phyloP scores from a whole-genome alignment of 768 basidiomycete genomes.

The Termitomyces sp. region DNA sequence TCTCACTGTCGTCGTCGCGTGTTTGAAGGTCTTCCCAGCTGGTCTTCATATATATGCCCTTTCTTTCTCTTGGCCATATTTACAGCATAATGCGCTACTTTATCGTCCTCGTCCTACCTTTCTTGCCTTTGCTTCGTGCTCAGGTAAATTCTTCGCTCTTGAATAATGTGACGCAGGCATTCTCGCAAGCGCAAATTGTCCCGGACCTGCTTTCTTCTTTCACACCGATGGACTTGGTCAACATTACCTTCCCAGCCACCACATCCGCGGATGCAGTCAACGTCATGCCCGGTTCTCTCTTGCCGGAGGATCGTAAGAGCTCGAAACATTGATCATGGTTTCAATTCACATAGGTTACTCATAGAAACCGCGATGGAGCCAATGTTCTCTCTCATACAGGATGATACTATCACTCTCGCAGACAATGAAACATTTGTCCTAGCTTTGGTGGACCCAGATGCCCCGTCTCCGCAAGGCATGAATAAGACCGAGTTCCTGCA shows the following conservation, averaged over 20 bases:
- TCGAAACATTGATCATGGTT: background rate
- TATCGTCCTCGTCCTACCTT: slow-evolving; percentile 3
- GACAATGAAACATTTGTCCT: slow-evolving; percentile 28
- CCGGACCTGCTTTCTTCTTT: slow-evolving; percentile 33
- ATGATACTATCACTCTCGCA: slow-evolving; percentile 14
- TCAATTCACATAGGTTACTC: background rate
- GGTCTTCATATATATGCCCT: background rate
- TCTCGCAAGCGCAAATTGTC: slow-evolving; percentile 33
- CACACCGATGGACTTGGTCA: slow-evolving; percentile 27
- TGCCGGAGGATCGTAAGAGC: slow-evolving; percentile 30
- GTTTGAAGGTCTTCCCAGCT: background rate
- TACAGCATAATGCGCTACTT: background rate
- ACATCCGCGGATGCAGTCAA: slow-evolving; percentile 19
- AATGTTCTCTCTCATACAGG: slow-evolving; percentile 22
- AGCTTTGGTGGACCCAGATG: slow-evolving; percentile 38
- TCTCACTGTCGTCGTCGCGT: background rate
- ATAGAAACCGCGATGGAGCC: slow-evolving; percentile 30
- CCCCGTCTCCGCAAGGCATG: slow-evolving; percentile 32
- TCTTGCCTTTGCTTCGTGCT: slow-evolving; percentile 11
- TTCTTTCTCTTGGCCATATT: background rate
- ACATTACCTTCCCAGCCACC: slow-evolving; percentile 32
- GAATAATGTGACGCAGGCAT: slow-evolving; percentile 22
- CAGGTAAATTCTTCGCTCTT: slow-evolving; percentile 11
- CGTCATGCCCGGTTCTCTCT: slow-evolving; percentile 28
- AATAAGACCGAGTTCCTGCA: slow-evolving; percentile 32